Evolutionary conservation across 352 stramenopile species (phyloP).

Genomic region (Phytophthora litchii): DNA sequence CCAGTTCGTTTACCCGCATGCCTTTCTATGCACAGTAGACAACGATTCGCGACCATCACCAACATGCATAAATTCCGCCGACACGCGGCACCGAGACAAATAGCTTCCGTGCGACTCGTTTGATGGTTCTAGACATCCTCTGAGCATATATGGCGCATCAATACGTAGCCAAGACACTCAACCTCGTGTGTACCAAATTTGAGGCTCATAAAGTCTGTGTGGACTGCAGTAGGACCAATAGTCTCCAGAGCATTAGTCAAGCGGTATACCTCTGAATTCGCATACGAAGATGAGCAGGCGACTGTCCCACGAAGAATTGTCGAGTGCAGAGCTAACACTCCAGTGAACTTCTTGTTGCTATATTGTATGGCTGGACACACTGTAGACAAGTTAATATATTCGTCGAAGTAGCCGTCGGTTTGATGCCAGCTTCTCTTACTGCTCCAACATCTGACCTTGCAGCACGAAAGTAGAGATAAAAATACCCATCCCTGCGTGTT

Average conservation of each 20-base stretch:
- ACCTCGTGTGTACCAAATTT: conserved; percentile 3
- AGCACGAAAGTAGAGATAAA: conserved; percentile 14
- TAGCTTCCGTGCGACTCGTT: conserved; percentile 42
- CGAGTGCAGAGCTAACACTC: background rate
- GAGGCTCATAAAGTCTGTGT: background rate
- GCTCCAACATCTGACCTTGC: conserved; percentile 11
- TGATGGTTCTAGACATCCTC: background rate
- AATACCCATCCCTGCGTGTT: conserved; percentile 28
- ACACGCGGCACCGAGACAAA: conserved; percentile 22
- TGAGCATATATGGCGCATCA: background rate
- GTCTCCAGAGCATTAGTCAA: background rate
- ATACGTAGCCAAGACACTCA: conserved; percentile 8
- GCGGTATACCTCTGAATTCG: conserved; percentile 16
- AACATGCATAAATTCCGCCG: conserved; percentile 29
- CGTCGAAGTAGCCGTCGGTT: background rate
- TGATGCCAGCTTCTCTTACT: conserved; percentile 14
- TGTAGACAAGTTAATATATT: background rate
- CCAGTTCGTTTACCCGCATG: background rate
- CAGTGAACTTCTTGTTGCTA: background rate
- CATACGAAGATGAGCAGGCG: conserved; percentile 18
- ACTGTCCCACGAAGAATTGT: conserved; percentile 11
- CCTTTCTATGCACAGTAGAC: conserved; percentile 12
- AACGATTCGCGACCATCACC: conserved; percentile 29
- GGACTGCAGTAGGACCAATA: background rate
- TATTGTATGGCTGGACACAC: background rate